Evolutionary conservation across 2,329 filamentous ascomycete species (phyloP).

Genomic region (Cladosporium austrohemisphaericum): DNA sequence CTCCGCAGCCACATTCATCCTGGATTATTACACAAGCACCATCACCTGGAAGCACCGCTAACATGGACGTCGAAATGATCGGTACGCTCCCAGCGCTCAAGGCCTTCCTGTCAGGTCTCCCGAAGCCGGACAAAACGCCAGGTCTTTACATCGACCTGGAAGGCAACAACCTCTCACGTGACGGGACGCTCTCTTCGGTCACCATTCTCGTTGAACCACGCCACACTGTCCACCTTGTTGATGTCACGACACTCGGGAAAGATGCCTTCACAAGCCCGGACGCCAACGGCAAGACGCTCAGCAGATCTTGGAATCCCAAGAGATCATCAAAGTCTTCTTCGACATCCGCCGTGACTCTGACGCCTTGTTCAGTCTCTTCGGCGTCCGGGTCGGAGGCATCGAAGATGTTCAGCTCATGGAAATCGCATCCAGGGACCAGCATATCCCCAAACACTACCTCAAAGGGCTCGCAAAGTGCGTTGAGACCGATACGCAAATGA

Average conservation of each 20-base stretch:
- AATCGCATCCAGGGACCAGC: conserved; percentile 34
- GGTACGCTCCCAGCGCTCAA: background rate
- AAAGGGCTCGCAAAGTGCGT: conserved; percentile 41
- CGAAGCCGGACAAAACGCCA: background rate
- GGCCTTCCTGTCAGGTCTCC: background rate
- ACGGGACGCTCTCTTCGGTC: conserved; percentile 47
- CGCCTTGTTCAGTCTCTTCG: conserved; percentile 48
- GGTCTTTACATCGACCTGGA: conserved; percentile 50
- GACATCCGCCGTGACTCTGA: conserved; percentile 59
- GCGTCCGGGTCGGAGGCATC: conserved; percentile 43
- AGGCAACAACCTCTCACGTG: conserved; percentile 42
- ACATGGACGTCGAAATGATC: conserved; percentile 2
- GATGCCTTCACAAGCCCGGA: conserved; percentile 40
- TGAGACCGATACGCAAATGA: conserved; percentile 25
- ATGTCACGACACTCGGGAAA: conserved; percentile 39
- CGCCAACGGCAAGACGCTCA: conserved; percentile 27
- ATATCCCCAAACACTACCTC: conserved; percentile 26
- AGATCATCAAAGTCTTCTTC: conserved; percentile 52
- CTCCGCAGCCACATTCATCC: background rate
- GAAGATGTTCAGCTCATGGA: conserved; percentile 58
- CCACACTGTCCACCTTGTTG: conserved; percentile 42
- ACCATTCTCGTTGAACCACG: conserved; percentile 36
- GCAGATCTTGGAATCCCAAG: conserved; percentile 43
- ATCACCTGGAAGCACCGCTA: background rate
- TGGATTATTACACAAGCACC: background rate